Conservation (phyloP, 2,329 filamentous ascomycete genomes). For the Pyricularia pennisetigena region DNA sequence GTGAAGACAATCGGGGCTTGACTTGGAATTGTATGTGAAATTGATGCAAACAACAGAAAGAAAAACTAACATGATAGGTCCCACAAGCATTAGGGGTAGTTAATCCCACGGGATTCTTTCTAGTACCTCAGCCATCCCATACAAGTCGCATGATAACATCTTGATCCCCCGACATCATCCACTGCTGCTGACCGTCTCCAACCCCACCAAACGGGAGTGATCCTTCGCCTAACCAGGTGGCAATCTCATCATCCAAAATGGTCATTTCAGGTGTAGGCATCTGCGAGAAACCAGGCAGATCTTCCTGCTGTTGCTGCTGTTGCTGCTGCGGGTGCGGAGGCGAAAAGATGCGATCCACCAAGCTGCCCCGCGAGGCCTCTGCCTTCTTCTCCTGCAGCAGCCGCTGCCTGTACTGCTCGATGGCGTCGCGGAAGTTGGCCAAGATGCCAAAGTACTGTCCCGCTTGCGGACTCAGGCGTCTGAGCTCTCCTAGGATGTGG, state of each 20-base stretch:
- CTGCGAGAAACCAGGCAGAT: neutral
- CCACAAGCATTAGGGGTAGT: too few species aligned
- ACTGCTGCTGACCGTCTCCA: neutral
- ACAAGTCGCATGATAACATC: neutral
- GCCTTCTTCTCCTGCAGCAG: neutral
- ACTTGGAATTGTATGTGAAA: too few species aligned
- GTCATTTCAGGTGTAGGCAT: neutral
- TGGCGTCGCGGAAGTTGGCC: slow-evolving; percentile 10
- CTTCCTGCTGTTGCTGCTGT: neutral
- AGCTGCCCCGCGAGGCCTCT: neutral
- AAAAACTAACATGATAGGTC: too few species aligned
- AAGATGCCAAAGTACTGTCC: slow-evolving; percentile 12
- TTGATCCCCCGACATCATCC: neutral
- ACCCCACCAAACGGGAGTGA: neutral
- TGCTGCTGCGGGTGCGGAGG: neutral
- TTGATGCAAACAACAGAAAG: too few species aligned
- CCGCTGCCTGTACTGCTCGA: slow-evolving; percentile 7
- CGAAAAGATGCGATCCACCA: neutral
- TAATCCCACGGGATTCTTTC: too few species aligned
- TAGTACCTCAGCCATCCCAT: neutral
- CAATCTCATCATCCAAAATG: neutral
- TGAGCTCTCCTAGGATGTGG: neutral
- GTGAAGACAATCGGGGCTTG: too few species aligned
- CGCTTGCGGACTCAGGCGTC: slow-evolving; percentile 10
- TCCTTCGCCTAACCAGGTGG: neutral